Base-by-base conservation (phyloP, 2,329 filamentous ascomycete species). In the Leptosphaerulina australis region DNA sequence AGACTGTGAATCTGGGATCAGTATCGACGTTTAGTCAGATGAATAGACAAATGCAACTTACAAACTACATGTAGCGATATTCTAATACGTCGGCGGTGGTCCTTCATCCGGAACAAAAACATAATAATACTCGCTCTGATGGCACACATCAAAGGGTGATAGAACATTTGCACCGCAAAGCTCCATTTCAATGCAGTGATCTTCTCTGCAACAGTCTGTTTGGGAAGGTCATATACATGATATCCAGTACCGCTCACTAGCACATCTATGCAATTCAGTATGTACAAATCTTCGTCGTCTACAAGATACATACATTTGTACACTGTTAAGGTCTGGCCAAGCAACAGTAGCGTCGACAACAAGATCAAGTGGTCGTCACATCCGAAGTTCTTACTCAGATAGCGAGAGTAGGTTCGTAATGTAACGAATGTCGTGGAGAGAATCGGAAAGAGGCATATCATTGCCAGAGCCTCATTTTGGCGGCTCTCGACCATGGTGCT, bases 121-220 rank as follows among this genome's bases (percentile, higher is more conserved):
- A 71, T 56, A 36, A 74, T 70, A 41, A 73, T 69, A 10, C 70
- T 72, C 17, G 69, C 68, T 39, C 71, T 63, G 40, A 73, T 70
- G 5, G 63, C 44, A n/a, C 66, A 65, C 62, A 73, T 68, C 40
- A 72, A 34, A 7, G 71, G 71, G 34, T 74, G 70, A 44, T 73
- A 74, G 29, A 72, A 50, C 62, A 74, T 62, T 33, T 74, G 71
- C 6, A 72, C 65, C 2, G 68, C 62, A 31, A 73, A 70, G 39
- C 60, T 70, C 68, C 69, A 72, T 44, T 66, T 61, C 30, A 61
- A 10, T 1, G 64, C 60, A 12, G 55, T 52, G 22, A 71, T 52
- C 37, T 70, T 57, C 33, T 69, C 56, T 3, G 51, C 54, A n/a
- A 67, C 21, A 1, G 63, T 64, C 38, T 63, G 63, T 43, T 67